These are phyloP conservation scores for Nemophila menziesii DNA, from an alignment of 257 asterid species.

Conservation along the genomic window DNA sequence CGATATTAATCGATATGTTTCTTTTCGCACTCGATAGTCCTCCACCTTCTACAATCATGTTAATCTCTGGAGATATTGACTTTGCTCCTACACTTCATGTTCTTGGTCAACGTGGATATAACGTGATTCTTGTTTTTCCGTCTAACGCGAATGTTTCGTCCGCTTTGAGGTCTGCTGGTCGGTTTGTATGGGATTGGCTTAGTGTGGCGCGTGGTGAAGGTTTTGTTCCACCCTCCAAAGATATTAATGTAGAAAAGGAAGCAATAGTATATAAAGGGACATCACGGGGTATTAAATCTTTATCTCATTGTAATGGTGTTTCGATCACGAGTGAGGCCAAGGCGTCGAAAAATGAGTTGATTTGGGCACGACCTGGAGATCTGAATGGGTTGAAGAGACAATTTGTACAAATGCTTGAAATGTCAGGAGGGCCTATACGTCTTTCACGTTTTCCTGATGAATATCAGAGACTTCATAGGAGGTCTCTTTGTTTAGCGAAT, in stretches of 20 bases:
- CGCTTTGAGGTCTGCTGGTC: conserved; percentile 76
- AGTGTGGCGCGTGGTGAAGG: conserved; percentile 88
- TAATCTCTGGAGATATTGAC: conserved; percentile 95
- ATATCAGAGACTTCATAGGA: conserved; percentile 56
- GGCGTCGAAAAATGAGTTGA: conserved; percentile 28
- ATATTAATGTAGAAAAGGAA: conserved; percentile 59
- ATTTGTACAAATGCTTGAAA: conserved; percentile 60
- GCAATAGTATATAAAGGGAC: conserved; percentile 58
- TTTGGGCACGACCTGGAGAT: conserved; percentile 79
- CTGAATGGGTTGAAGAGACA: conserved; percentile 73
- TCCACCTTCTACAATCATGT: conserved; percentile 84
- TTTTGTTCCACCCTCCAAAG: conserved; percentile 51
- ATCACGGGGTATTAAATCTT: conserved; percentile 30
- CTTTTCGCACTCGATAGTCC: conserved; percentile 88
- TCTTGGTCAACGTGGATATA: conserved; percentile 92
- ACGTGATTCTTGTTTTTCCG: conserved; percentile 78
- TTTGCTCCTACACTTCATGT: conserved; percentile 92
- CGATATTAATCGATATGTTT: conserved; percentile 88
- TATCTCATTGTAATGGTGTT: too few relatives aligned
- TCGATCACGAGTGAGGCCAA: conserved; percentile 20
- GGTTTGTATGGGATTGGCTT: conserved; percentile 91
- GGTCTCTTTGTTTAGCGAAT: conserved; percentile 69
- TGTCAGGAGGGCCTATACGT: conserved; percentile 59
- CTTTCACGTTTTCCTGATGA: conserved; percentile 59
- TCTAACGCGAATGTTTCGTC: conserved; percentile 62